These are phyloP conservation scores for Proliferodiscus dingleyae DNA, from an alignment of 2,329 filamentous ascomycete species.

Conservation along the genomic window DNA sequence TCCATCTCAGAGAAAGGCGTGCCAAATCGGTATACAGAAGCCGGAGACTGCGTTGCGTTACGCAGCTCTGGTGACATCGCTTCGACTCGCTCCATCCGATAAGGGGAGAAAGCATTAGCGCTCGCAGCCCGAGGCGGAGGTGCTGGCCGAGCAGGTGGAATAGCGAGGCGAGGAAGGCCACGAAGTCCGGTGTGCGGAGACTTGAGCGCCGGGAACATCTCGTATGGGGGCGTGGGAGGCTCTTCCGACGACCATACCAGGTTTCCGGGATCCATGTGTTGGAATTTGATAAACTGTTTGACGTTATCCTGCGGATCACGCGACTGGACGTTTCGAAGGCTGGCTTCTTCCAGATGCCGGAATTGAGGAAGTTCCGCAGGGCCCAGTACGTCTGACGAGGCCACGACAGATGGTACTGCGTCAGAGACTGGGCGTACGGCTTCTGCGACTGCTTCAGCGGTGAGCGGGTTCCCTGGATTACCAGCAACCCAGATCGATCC, in stretches of 20 bases:
- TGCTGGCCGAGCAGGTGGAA: slow-evolving; percentile 39
- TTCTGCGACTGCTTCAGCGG: slow-evolving; percentile 43
- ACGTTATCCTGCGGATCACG: slow-evolving; percentile 91
- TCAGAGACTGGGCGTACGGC: slow-evolving; percentile 65
- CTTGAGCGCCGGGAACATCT: slow-evolving; percentile 47
- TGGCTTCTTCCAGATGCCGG: slow-evolving; percentile 67
- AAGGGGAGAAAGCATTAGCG: slow-evolving; percentile 40
- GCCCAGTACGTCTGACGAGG: slow-evolving; percentile 85
- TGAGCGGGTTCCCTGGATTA: slow-evolving; percentile 71
- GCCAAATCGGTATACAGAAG: slow-evolving; percentile 67
- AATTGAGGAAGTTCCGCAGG: slow-evolving; percentile 60
- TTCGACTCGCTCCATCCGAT: slow-evolving; percentile 48
- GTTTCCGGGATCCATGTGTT: slow-evolving; percentile 53
- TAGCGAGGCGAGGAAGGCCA: slow-evolving; percentile 57
- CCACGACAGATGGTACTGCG: slow-evolving; percentile 74
- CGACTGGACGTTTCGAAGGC: slow-evolving; percentile 62
- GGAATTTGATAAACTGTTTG: slow-evolving; percentile 83
- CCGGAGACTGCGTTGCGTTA: slow-evolving; percentile 45
- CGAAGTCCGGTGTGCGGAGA: slow-evolving; percentile 51
- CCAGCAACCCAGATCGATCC: slow-evolving; percentile 73
- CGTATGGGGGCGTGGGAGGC: slow-evolving; percentile 66
- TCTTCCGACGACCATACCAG: slow-evolving; percentile 44
- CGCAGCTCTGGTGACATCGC: slow-evolving; percentile 52
- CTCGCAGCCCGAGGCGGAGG: slow-evolving; percentile 28
- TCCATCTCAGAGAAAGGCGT: slow-evolving; percentile 91